Evolutionary conservation across 352 stramenopile species (phyloP).

Genomic region (Phytopythium aichiense): DNA sequence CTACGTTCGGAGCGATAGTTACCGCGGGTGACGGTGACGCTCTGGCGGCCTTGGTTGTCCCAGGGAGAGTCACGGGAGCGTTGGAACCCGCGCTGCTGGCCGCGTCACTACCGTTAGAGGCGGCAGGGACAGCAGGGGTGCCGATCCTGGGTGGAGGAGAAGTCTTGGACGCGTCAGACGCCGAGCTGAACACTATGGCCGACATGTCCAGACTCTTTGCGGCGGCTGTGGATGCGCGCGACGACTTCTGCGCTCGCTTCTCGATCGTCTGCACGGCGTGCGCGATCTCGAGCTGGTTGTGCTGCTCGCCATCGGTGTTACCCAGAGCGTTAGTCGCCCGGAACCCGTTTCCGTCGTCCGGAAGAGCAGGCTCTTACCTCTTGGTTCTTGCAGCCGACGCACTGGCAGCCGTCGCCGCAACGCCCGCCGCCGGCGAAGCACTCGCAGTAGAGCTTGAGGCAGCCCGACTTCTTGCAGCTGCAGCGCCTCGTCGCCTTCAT

Average conservation of each 20-base stretch:
- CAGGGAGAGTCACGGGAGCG: background rate
- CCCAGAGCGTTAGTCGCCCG: background rate
- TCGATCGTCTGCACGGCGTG: slow-evolving; percentile 51
- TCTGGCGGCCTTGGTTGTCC: background rate
- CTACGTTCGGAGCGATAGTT: background rate
- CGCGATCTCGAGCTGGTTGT: slow-evolving; percentile 53
- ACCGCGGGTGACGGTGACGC: background rate
- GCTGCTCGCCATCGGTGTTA: slow-evolving; percentile 5
- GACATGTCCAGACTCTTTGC: slow-evolving; percentile 9
- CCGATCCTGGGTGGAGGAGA: background rate
- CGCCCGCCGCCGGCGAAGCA: slow-evolving; percentile 57
- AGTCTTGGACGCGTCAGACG: background rate
- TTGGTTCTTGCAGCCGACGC: slow-evolving; percentile 73
- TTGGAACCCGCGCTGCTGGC: background rate
- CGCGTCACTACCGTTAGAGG: background rate
- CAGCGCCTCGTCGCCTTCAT: slow-evolving; percentile 52
- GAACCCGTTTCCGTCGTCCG: too few species aligned
- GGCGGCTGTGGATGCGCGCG: slow-evolving; percentile 25
- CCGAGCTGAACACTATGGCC: slow-evolving; percentile 11
- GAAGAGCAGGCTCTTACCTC: slow-evolving; percentile 12
- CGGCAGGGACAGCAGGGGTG: background rate
- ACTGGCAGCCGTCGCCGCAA: slow-evolving; percentile 67
- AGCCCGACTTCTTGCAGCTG: slow-evolving; percentile 96
- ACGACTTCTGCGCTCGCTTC: slow-evolving; percentile 46
- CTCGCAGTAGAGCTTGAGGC: slow-evolving; percentile 93